These are phyloP conservation scores for Trichoderma atrobrunneum DNA, from an alignment of 2,329 filamentous ascomycete species.

Conservation along the genomic window DNA sequence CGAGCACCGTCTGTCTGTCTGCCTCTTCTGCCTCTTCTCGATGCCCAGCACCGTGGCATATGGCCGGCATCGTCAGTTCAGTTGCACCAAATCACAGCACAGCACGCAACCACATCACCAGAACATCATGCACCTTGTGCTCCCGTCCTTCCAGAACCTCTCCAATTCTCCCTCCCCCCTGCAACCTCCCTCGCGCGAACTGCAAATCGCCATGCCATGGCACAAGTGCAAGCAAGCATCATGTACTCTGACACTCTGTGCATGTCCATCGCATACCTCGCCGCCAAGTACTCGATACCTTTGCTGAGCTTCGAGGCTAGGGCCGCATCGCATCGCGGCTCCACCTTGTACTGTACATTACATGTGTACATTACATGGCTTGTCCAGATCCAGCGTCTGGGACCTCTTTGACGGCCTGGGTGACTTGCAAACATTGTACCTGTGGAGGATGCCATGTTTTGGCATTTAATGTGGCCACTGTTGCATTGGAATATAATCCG, in stretches of 20 bases:
- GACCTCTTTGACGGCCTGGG: background rate
- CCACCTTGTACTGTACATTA: constrained; percentile 7
- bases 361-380: constrained; percentile 2
- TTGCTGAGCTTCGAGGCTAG: background rate
- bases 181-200: constrained; percentile 2
- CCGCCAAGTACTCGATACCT: constrained; percentile 13
- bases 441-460: constrained; percentile 8
- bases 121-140: background rate
- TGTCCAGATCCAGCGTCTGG: background rate
- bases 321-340: constrained; percentile 17
- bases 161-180: background rate
- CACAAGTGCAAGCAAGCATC: background rate
- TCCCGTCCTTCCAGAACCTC: constrained; percentile 7
- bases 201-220: constrained; percentile 8
- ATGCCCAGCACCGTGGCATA: background rate
- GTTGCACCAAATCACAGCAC: background rate
- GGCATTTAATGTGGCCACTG: constrained; percentile 7
- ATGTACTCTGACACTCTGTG: background rate
- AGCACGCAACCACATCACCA: background rate
- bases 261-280: constrained; percentile 1
- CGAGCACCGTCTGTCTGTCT: background rate
- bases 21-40: background rate
- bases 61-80: background rate
- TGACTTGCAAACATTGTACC: constrained; percentile 17
- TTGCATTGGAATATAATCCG: constrained; percentile 11